Percentiles rank a stretch among this genome's conserved stretches.
Evolutionary conservation across 192 early-diverging fungal species (phyloP).

Genomic region (Backusella macrospora): DNA sequence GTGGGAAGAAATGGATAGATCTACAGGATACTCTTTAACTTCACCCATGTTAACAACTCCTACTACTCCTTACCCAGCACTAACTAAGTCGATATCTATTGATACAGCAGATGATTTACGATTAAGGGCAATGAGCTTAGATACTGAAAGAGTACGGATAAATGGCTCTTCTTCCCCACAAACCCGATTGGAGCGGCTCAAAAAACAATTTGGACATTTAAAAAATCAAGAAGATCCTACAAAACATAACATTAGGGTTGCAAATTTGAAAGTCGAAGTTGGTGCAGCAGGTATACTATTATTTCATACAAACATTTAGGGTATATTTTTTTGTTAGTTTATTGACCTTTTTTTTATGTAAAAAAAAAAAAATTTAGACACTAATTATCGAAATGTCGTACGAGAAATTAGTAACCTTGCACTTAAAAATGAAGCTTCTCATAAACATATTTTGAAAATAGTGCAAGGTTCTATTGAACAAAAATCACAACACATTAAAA

Average conservation of each 20-base stretch:
- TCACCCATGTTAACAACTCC: slow-evolving; percentile 16
- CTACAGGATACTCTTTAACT: slow-evolving; percentile 7
- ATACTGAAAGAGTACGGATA: slow-evolving; percentile 23
- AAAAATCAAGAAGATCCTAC: slow-evolving; percentile 23
- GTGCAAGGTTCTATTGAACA: slow-evolving; percentile 5
- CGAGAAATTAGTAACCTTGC: slow-evolving; percentile 24
- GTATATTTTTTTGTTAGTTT: too few relatives aligned
- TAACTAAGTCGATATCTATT: not conserved
- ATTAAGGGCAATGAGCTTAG: slow-evolving; percentile 14
- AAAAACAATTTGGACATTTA: slow-evolving; percentile 27
- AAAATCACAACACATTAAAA: not conserved
- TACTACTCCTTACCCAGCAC: not conserved
- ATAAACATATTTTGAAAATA: not conserved
- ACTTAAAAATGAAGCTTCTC: not conserved
- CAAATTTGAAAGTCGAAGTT: slow-evolving; percentile 37
- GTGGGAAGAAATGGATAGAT: slow-evolving; percentile 32
- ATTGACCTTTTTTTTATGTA: not conserved
- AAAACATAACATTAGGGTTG: slow-evolving; percentile 30
- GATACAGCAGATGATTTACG: not conserved
- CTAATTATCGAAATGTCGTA: slow-evolving; percentile 28
- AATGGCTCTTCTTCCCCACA: slow-evolving; percentile 12
- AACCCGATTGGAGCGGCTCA: slow-evolving; percentile 33
- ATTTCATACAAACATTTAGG: not conserved
- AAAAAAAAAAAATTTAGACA: slow-evolving; percentile 15
- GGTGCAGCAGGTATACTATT: slow-evolving; percentile 33